These are phyloP conservation scores for Saccharomycopsis sp. DNA, from an alignment of 805 yeast genomes.

Conservation along the genomic window DNA sequence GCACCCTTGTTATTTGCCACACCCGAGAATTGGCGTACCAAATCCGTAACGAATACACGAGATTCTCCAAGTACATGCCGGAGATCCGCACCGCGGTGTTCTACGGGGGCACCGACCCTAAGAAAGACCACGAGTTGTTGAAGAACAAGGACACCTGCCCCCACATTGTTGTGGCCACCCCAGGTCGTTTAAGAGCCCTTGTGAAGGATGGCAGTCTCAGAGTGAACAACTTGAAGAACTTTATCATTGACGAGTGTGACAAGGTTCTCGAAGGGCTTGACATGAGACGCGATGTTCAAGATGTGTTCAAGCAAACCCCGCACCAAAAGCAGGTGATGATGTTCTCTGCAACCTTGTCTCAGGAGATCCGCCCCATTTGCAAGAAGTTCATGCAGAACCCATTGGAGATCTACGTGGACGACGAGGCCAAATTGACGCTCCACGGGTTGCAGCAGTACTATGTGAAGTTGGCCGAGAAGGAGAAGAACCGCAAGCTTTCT, in stretches of 20 bases:
- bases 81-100: slow-evolving; percentile 95
- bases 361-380: slow-evolving; percentile 92
- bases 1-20: slow-evolving; percentile 92
- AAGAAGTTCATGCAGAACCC: slow-evolving; percentile 98
- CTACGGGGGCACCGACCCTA: slow-evolving; percentile 89
- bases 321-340: slow-evolving; percentile 99
- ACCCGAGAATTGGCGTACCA: slow-evolving; percentile 98
- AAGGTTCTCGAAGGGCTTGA: slow-evolving; percentile 85
- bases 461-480: slow-evolving; percentile 79
- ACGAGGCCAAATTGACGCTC: slow-evolving; percentile 91
- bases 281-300: slow-evolving; percentile 98
- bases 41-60: slow-evolving; percentile 92
- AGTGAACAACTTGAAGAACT: slow-evolving; percentile 82
- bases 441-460: slow-evolving; percentile 98
- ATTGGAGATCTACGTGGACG: slow-evolving; percentile 93
- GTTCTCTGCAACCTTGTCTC: slow-evolving; percentile 94
- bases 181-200: slow-evolving; percentile 93
- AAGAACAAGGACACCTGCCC: slow-evolving; percentile 92
- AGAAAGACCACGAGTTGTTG: slow-evolving; percentile 77
- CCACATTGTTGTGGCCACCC: slow-evolving; percentile 95
- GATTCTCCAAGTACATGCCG: slow-evolving; percentile 98
- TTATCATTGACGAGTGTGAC: slow-evolving; percentile 97
- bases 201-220: slow-evolving; percentile 86
- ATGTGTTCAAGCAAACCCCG: slow-evolving; percentile 94
- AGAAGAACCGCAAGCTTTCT: slow-evolving; percentile 87